Evolutionary conservation across 2,329 filamentous ascomycete species (phyloP).

Genomic region (Arthrobotrys iridis): DNA sequence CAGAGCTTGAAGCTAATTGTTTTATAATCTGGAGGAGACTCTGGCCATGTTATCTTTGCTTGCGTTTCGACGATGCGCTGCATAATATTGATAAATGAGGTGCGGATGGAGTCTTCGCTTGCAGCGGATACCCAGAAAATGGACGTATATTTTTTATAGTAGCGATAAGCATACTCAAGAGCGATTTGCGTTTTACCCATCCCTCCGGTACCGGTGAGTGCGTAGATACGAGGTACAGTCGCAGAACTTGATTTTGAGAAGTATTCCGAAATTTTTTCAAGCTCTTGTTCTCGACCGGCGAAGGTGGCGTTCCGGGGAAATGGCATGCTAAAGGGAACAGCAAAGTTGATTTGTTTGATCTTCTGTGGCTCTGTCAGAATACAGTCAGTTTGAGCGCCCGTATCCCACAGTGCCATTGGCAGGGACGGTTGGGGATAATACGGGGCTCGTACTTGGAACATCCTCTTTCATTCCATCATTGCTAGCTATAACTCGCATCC

Average conservation of each 20-base stretch:
- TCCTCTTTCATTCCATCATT: not conserved
- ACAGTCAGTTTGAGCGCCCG: no score
- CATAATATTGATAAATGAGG: conserved; percentile 3
- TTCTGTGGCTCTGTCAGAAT: no score
- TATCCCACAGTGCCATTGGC: no score
- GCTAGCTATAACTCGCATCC: no score
- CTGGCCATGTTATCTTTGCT: conserved; percentile 10
- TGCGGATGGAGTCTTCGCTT: conserved; percentile 7
- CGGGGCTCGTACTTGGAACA: not conserved
- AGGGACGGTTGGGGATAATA: no score
- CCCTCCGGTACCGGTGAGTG: conserved; percentile 17
- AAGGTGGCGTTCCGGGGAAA: conserved; percentile 14
- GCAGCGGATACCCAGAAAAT: conserved; percentile 57
- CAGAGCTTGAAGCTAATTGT: not conserved
- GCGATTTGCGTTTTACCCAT: conserved; percentile 58
- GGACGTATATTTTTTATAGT: conserved; percentile 52
- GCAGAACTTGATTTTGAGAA: not conserved
- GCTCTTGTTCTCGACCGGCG: not conserved
- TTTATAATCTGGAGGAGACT: conserved; percentile 8
- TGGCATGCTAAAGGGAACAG: not conserved
- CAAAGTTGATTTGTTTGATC: no score
- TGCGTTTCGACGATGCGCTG: not conserved
- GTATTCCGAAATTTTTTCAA: not conserved
- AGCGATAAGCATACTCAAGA: conserved; percentile 54
- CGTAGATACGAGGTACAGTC: not conserved